Percentiles rank a stretch among this genome's conserved stretches.
Evolutionary conservation across 495 filamentous ascomycete genomes (phyloP).

Genomic region (Cairneyella variabilis): DNA sequence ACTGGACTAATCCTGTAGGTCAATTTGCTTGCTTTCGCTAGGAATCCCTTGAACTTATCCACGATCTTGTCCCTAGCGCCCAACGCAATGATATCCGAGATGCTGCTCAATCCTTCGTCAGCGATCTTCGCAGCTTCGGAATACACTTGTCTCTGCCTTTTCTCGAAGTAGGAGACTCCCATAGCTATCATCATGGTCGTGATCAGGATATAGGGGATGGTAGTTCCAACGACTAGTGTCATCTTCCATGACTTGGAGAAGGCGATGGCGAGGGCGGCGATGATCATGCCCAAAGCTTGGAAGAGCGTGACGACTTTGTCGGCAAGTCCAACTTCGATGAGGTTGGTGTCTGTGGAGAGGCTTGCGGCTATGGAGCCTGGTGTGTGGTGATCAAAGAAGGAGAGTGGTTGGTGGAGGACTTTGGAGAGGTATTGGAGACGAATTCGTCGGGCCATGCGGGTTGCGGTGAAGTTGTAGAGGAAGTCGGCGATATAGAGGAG

Average conservation of each 20-base stretch:
- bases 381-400: background rate
- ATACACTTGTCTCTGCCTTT: background rate
- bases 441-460: background rate
- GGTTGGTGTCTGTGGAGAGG: background rate
- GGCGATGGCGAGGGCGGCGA: constrained; percentile 47
- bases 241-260: constrained; percentile 65
- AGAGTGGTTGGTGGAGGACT: background rate
- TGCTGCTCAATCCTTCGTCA: constrained; percentile 3
- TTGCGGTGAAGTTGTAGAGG: background rate
- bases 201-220: constrained; percentile 31
- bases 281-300: constrained; percentile 32
- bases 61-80: background rate
- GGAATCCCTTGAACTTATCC: background rate
- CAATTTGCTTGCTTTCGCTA: background rate
- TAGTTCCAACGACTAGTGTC: constrained; percentile 45
- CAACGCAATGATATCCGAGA: background rate
- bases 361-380: background rate
- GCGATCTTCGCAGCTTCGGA: background rate
- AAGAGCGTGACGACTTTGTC: background rate
- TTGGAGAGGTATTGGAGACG: background rate
- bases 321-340: background rate
- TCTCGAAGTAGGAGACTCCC: background rate
- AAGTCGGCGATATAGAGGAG: constrained; percentile 1
- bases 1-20: background rate
- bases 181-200: background rate